Base-by-base conservation (phyloP, 208 protist genomes). In the Naegleria fowleri region DNA sequence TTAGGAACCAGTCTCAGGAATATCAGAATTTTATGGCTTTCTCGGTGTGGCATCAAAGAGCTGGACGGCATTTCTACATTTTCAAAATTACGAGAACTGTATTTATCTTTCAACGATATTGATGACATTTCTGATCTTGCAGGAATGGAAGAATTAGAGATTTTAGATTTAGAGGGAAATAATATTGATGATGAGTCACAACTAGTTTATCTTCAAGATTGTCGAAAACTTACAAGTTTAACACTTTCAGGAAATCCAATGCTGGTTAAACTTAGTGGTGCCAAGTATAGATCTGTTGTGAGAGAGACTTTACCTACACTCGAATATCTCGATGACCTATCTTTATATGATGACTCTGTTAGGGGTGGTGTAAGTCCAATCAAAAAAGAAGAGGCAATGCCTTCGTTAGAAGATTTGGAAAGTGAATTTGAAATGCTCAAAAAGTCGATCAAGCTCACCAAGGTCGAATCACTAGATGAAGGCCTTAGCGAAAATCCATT, bases 81-180 rank as follows among this genome's bases (percentile, higher is more conserved):
- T 15, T 33, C 40, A 22, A 16, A n/a, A 40, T 52, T 87, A 5
- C 40, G 15, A n/a, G 83, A 87, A 51, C 38, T 87, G 0, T 87
- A 87, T 87, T 13, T 87, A 13, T 51, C 83, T 40, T 87, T 29
- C 29, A 87, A 87, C 29, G 83, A 87, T 19, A 52, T 87, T 33
- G 41, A 51, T 36, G 83, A 87, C 40, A 52, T 87, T 25, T 40
- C 29, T n/a, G 15, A 22, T 51, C 22, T 87, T 29, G 9, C 40
- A 48, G 40, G 41, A 29, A 29, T 87, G 22, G 41, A 41, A 87
- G 22, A 87, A 51, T 87, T 87, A 48, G 29, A 87, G 43, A 48
- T 87, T 36, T 51, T 87, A 39, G 83, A 87, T 51, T 38, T 87
- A 29, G 83, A 87, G 15, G 83, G 83, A 87, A 87, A 87, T 87